These are phyloP conservation scores for Boletellus deceptivus DNA, from an alignment of 1,284 basidiomycete genomes.

Conservation along the genomic window DNA sequence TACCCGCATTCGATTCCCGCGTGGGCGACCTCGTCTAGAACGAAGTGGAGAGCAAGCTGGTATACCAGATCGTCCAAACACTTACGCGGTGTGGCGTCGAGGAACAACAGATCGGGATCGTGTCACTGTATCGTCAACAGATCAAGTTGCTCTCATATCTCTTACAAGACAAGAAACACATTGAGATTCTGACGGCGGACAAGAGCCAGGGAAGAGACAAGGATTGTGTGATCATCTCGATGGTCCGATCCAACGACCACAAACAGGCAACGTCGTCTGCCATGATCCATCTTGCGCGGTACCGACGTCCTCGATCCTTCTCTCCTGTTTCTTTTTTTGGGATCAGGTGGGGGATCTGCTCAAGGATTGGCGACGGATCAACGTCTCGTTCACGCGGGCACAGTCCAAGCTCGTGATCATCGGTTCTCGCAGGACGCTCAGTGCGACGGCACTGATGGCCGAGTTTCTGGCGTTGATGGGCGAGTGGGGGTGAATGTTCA, in stretches of 20 bases:
- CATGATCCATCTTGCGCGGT: not conserved
- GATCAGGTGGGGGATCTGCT: constrained; percentile 84
- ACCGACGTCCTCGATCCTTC: not conserved
- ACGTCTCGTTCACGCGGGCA: constrained; percentile 95
- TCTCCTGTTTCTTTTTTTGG: not conserved
- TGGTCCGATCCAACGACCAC: constrained; percentile 83
- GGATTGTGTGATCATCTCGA: constrained; percentile 89
- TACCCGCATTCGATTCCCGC: constrained; percentile 78
- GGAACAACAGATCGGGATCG: constrained; percentile 77
- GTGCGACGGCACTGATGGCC: constrained; percentile 56
- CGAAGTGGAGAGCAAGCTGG: constrained; percentile 68
- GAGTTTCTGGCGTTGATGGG: constrained; percentile 80
- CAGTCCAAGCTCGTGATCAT: constrained; percentile 88
- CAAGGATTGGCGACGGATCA: constrained; percentile 93
- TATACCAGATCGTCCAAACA: constrained; percentile 62
- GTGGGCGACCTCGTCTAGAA: constrained; percentile 91
- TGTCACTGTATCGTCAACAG: constrained; percentile 94
- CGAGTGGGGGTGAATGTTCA: constrained; percentile 64
- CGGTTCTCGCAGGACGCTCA: constrained; percentile 77
- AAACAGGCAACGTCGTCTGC: constrained; percentile 50
- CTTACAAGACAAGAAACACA: constrained; percentile 47
- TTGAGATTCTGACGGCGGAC: constrained; percentile 95
- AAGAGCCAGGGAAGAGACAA: constrained; percentile 96
- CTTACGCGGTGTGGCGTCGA: constrained; percentile 66
- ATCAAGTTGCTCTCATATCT: constrained; percentile 78